Evolutionary conservation across 2,329 filamentous ascomycete species (phyloP).

Genomic region (Botryotinia globosa): DNA sequence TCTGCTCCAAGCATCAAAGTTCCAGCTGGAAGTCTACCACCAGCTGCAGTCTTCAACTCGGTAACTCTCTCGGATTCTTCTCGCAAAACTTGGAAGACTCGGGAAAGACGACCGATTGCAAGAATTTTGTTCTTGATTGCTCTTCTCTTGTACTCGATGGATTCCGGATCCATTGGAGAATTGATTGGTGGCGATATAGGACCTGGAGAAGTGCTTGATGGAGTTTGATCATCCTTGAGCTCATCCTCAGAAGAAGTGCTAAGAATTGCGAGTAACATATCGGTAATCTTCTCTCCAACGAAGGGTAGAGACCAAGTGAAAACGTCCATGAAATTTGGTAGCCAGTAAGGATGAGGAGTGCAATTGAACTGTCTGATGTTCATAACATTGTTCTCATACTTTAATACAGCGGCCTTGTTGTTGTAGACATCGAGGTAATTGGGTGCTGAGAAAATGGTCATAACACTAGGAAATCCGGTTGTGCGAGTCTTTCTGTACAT

Average conservation of each 20-base stretch:
- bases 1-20: conserved; percentile 98
- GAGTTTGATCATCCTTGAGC: conserved; percentile 82
- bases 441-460: conserved; percentile 99
- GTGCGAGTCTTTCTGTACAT: conserved; percentile 99
- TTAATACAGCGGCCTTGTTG: conserved; percentile 98
- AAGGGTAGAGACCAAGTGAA: conserved; percentile 99
- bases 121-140: conserved; percentile 99
- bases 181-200: conserved; percentile 71
- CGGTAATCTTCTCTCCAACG: conserved; percentile 97
- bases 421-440: conserved; percentile 99
- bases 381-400: conserved; percentile 99
- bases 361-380: conserved; percentile 99
- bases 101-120: conserved; percentile 91
- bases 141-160: conserved; percentile 87
- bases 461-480: conserved; percentile 96
- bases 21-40: conserved; percentile 86
- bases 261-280: conserved; percentile 98
- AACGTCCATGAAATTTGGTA: conserved; percentile 99
- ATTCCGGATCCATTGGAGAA: conserved; percentile 66
- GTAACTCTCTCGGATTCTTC: conserved; percentile 97
- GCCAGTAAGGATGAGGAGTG: conserved; percentile 98
- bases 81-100: conserved; percentile 96
- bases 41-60: conserved; percentile 94
- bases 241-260: conserved; percentile 99
- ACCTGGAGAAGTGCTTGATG: conserved; percentile 57